Evolutionary conservation across 2,329 filamentous ascomycete species (phyloP), one percentile per base, ranked within the genome.

Genomic region (Fusarium haematococcum): DNA sequence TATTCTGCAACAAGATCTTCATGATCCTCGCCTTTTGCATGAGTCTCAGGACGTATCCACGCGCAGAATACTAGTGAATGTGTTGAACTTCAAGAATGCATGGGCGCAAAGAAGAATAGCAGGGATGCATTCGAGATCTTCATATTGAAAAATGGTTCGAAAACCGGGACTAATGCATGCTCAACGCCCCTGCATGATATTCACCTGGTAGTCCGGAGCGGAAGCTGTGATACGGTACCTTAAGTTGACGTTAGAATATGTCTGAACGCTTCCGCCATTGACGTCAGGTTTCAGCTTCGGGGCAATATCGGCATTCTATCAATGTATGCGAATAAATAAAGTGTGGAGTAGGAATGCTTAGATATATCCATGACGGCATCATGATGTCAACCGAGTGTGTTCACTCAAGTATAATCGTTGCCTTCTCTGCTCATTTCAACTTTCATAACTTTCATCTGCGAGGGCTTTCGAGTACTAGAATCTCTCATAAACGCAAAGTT

Each of bases 301-400:
- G 6, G 9, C 20, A 58, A 58, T 58, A 14, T 58, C 56, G 56
- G 56, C 35, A 13, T 20, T 37, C n/a, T 9, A 8, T 41, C 11
- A 25, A 14, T 37, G 7, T 18, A 39, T 58, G 16, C 4, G 4
- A 27, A 41, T 23, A 35, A 33, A 2, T 11, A 20, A 25, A 58
- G 23, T 58, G 56, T 32, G 56, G 56, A 58, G 56, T n/a, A 58
- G 13, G n/a, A 14, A 37, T 23, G 54, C 7, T 39, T 11, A 35
- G 33, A 11, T 37, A 58, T 13, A 32, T 48, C n/a, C 35, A 74
- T 74, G 71, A 74, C 71, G 68, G 56, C 57, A 74, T 72, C 30
- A 74, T 74, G 71, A 74, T 75, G 71, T 72, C 68, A 72, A 50
- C 30, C 8, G 14, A 13, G 32, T 25, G 23, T n/a, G 13, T 25